Percentiles rank a stretch among this genome's conserved stretches.
phyloP scores from a whole-genome alignment of 495 filamentous ascomycete species.

The Penicillium nucicola region DNA sequence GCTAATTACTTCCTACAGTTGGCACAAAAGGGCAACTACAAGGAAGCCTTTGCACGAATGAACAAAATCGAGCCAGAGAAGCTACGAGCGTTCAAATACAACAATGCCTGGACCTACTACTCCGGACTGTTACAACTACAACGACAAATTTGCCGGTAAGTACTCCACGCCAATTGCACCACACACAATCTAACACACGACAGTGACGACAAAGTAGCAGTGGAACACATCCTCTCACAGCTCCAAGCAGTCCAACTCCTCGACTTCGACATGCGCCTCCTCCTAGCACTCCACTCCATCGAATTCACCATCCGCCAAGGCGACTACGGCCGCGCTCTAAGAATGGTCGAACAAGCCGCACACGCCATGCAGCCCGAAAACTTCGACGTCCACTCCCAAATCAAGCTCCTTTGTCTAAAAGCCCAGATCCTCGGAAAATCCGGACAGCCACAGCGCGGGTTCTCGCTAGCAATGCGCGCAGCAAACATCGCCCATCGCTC shows the following conservation, averaged over 20 bases:
- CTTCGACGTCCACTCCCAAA: constrained; percentile 70
- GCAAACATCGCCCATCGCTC: constrained; percentile 72
- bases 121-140: constrained; percentile 69
- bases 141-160: constrained; percentile 62
- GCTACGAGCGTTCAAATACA: constrained; percentile 71
- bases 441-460: constrained; percentile 75
- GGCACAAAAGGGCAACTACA: constrained; percentile 64
- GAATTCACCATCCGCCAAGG: constrained; percentile 65
- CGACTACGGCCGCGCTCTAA: constrained; percentile 61
- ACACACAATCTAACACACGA: constrained; percentile 17
- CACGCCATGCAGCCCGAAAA: constrained; percentile 62
- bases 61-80: constrained; percentile 63
- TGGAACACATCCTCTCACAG: constrained; percentile 61
- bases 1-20: constrained; percentile 37
- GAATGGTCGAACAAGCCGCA: constrained; percentile 65
- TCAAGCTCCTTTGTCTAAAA: constrained; percentile 74
- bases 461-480: constrained; percentile 78
- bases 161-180: background rate
- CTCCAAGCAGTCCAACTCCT: constrained; percentile 52
- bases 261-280: constrained; percentile 69
- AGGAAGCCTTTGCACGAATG: constrained; percentile 63
- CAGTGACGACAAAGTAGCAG: constrained; percentile 64
- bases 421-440: constrained; percentile 66
- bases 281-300: constrained; percentile 67
- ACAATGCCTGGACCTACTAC: constrained; percentile 76